phyloP scores from a whole-genome alignment of 2,329 filamentous ascomycete genomes.

The Dryadomyces quercivorus region DNA sequence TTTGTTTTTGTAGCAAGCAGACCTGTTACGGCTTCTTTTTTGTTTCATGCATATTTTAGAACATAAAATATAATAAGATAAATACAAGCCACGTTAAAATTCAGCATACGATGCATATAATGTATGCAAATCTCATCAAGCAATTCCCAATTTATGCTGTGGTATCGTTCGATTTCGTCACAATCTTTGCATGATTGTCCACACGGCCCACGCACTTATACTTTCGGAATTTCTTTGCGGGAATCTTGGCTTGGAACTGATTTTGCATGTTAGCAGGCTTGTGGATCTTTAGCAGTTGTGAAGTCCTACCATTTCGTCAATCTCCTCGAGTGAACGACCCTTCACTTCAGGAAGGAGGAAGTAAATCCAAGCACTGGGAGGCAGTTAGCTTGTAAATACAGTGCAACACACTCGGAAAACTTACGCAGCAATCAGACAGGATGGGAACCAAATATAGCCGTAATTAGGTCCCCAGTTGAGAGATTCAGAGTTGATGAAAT shows the following conservation, averaged over 20 bases:
- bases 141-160: too few species aligned
- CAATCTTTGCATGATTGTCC: not conserved
- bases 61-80: too few species aligned
- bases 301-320: slow-evolving; percentile 36
- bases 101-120: too few species aligned
- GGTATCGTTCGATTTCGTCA: too few species aligned
- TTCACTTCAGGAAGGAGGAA: slow-evolving; percentile 42
- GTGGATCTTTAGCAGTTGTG: not conserved
- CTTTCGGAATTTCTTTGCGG: slow-evolving; percentile 27
- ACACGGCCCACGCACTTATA: slow-evolving; percentile 19
- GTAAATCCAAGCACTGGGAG: slow-evolving; percentile 24
- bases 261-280: slow-evolving; percentile 7
- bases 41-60: too few species aligned
- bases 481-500: slow-evolving; percentile 43
- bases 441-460: slow-evolving; percentile 40
- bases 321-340: slow-evolving; percentile 38
- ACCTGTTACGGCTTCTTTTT: too few species aligned
- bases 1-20: not conserved
- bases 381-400: not conserved
- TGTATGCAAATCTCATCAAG: too few species aligned
- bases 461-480: slow-evolving; percentile 47
- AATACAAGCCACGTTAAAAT: too few species aligned
- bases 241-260: slow-evolving; percentile 23
- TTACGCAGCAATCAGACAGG: slow-evolving; percentile 20
- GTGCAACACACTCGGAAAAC: not conserved